Evolutionary conservation across 176 grass and related monocot genomes (phyloP).

Genomic region (Ensete glaucum): DNA sequence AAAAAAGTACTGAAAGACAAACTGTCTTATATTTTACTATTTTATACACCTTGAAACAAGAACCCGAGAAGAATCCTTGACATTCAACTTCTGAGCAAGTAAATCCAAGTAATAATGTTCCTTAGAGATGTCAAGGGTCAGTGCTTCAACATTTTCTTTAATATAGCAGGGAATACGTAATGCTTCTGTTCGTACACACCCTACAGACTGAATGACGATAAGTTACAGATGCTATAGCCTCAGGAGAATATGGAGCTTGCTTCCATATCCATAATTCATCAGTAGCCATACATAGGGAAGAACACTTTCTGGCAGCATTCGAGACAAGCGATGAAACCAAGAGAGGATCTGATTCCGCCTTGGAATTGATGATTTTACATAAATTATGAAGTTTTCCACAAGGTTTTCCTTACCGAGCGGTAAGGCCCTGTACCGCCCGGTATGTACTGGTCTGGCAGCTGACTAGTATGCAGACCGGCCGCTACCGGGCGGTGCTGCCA

Average conservation of each 20-base stretch:
- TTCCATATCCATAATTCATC: conserved; percentile 56
- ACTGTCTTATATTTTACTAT: not conserved
- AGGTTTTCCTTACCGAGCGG: no score
- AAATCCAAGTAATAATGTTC: conserved; percentile 69
- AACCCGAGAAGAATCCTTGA: conserved; percentile 49
- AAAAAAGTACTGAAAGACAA: not conserved
- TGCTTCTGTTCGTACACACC: conserved; percentile 38
- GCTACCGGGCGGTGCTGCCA: no score
- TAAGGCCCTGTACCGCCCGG: no score
- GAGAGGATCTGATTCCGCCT: conserved; percentile 56
- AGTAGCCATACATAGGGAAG: conserved; percentile 34
- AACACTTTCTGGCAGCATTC: conserved; percentile 51
- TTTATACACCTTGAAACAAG: conserved; percentile 64
- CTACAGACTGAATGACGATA: conserved; percentile 28
- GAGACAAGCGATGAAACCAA: conserved; percentile 56
- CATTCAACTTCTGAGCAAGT: conserved; percentile 53
- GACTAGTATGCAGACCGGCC: no score
- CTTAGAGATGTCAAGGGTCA: conserved; percentile 40
- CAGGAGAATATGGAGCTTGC: conserved; percentile 32
- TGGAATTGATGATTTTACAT: conserved; percentile 58
- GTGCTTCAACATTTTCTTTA: conserved; percentile 41
- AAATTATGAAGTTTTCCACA: no score
- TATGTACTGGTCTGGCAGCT: no score
- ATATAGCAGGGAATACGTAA: conserved; percentile 45
- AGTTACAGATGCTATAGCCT: conserved; percentile 40